A percentile compares a stretch with the other conserved stretches of the same genome.
Conservation (phyloP, 2,329 filamentous ascomycete genomes). For the Microcera coccophila region DNA sequence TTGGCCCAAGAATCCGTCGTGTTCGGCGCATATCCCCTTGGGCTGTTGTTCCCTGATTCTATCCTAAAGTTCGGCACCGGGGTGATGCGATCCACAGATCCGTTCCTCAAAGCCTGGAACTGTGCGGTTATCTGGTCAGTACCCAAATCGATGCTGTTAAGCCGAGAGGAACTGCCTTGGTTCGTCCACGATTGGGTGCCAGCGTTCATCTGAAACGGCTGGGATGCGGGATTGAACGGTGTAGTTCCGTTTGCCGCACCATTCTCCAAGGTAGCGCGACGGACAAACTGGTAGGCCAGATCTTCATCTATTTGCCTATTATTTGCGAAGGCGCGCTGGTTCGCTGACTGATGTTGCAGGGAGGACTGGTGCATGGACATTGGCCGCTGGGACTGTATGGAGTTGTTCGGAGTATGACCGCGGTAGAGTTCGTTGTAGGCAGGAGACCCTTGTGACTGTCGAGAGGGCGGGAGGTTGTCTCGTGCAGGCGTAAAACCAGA, state of each 20-base stretch:
- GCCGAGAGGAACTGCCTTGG: slow-evolving; percentile 25
- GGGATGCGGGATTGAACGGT: slow-evolving; percentile 29
- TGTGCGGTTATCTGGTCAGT: slow-evolving; percentile 29
- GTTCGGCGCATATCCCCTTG: slow-evolving; percentile 24
- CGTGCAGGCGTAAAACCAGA: slow-evolving; percentile 35
- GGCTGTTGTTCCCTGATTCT: slow-evolving; percentile 24
- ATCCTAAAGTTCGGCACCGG: slow-evolving; percentile 29
- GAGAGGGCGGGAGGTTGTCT: slow-evolving; percentile 55
- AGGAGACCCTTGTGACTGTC: slow-evolving; percentile 47
- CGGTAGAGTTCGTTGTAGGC: slow-evolving; percentile 31
- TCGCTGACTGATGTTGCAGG: slow-evolving; percentile 42
- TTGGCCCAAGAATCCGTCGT: slow-evolving; percentile 38
- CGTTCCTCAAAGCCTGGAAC: slow-evolving; percentile 31
- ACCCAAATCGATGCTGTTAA: slow-evolving; percentile 31
- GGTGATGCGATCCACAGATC: slow-evolving; percentile 39
- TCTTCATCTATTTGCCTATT: slow-evolving; percentile 40
- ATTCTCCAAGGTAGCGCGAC: slow-evolving; percentile 34
- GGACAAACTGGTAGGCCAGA: slow-evolving; percentile 32
- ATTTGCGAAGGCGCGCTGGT: slow-evolving; percentile 35
- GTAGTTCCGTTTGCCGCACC: slow-evolving; percentile 12
- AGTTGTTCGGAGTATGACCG: slow-evolving; percentile 41
- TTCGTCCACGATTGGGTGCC: slow-evolving; percentile 45
- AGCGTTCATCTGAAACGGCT: slow-evolving; percentile 46
- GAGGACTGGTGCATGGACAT: slow-evolving; percentile 44
- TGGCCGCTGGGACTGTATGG: slow-evolving; percentile 46